Conservation (phyloP, 1,139 yeast genomes). For the Candida smagusa region DNA sequence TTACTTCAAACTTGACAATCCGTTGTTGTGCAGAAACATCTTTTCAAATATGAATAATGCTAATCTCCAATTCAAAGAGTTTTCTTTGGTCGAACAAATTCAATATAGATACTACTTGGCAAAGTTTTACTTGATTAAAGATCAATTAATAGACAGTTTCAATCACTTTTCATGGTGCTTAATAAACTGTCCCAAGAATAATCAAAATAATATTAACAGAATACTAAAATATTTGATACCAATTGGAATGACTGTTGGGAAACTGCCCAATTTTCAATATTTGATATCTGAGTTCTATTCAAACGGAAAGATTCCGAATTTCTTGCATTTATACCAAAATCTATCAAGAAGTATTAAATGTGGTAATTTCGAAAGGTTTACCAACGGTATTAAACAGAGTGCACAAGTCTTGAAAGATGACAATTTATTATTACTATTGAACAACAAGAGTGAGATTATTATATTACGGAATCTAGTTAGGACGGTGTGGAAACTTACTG, state of each 20-base stretch:
- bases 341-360: conserved; percentile 29
- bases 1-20: conserved; percentile 61
- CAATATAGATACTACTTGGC: conserved; percentile 71
- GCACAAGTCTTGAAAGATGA: conserved; percentile 34
- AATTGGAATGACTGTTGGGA: conserved; percentile 51
- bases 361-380: conserved; percentile 42
- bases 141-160: conserved; percentile 54
- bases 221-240: conserved; percentile 58
- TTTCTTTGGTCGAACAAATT: conserved; percentile 51
- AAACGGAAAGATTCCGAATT: conserved; percentile 21
- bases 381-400: conserved; percentile 23
- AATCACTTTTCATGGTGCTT: conserved; percentile 65
- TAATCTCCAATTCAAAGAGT: conserved; percentile 41
- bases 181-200: conserved; percentile 31
- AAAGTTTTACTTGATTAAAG: conserved; percentile 58
- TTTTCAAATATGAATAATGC: conserved; percentile 72
- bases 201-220: conserved; percentile 27
- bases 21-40: conserved; percentile 69
- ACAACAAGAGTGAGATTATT: conserved; percentile 41
- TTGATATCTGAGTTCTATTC: conserved; percentile 19
- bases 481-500: conserved; percentile 31
- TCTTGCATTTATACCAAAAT: conserved; percentile 33
- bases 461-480: conserved; percentile 45
- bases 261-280: conserved; percentile 35
- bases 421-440: conserved; percentile 33